Percentiles rank a stretch among this genome's conserved stretches.
Conservation (phyloP, 23 red algal genomes). For the Pyropia haitanensis region DNA sequence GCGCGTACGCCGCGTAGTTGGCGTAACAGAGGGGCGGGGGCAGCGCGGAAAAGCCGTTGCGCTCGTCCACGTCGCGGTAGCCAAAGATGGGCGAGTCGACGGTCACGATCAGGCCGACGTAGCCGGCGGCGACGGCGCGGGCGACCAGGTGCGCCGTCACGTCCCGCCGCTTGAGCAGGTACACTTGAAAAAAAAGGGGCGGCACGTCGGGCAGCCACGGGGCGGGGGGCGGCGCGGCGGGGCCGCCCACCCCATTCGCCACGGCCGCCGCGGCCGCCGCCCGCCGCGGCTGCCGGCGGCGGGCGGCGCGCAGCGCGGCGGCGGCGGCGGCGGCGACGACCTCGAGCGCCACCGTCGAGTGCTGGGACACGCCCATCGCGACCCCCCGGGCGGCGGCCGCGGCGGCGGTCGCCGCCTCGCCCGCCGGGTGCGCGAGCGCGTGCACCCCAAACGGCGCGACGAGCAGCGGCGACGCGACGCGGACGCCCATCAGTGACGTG, state of each 20-base stretch:
- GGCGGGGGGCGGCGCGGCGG: too few relatives aligned
- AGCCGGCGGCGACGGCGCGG: not conserved
- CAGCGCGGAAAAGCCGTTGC: slow-evolving; percentile 14
- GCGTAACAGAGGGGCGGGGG: slow-evolving; percentile 1
- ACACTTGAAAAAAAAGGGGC: slow-evolving; percentile 13
- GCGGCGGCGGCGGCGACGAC: not conserved
- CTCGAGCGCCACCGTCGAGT: slow-evolving; percentile 7
- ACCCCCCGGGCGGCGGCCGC: slow-evolving; percentile 5
- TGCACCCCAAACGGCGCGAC: slow-evolving; percentile 25
- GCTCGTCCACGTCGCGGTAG: slow-evolving; percentile 4
- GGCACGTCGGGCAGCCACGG: not conserved
- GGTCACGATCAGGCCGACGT: slow-evolving; percentile 6
- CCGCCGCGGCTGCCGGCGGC: too few relatives aligned
- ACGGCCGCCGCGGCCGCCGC: too few relatives aligned
- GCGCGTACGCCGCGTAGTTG: slow-evolving; percentile 7
- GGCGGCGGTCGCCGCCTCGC: slow-evolving; percentile 7
- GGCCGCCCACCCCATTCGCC: too few relatives aligned
- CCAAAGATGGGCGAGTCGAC: slow-evolving; percentile 26
- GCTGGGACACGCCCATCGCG: slow-evolving; percentile 11
- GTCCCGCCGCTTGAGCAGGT: slow-evolving; percentile 3
- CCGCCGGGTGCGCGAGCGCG: slow-evolving; percentile 1
- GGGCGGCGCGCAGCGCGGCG: not conserved
- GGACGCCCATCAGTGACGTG: not conserved
- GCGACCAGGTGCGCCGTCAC: slow-evolving; percentile 5
- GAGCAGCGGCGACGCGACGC: not conserved